A percentile compares a stretch with the other conserved stretches of the same genome.
phyloP scores from a whole-genome alignment of 139 green algal species.

The Pleodorina starrii region DNA sequence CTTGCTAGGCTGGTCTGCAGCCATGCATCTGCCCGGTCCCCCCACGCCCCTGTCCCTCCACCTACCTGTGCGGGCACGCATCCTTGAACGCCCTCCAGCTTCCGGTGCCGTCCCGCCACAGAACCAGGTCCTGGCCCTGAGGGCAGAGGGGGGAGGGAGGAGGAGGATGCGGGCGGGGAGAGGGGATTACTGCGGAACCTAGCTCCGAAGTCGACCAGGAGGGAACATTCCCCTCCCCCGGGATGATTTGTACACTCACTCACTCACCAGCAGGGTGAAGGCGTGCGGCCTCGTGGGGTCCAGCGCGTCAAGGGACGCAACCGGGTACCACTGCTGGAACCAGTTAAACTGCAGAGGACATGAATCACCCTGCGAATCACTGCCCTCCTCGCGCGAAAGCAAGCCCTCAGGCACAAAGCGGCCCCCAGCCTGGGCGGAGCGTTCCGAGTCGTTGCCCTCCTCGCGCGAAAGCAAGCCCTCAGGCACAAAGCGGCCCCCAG shows the following conservation, averaged over 20 bases:
- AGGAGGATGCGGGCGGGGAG: not conserved
- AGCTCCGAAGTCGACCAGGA: too few species aligned
- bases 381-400: not conserved
- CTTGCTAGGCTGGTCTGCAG: too few species aligned
- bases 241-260: too few species aligned
- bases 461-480: not conserved
- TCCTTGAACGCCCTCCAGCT: constrained; percentile 24
- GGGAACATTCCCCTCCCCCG: too few species aligned
- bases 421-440: too few species aligned
- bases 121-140: constrained; percentile 38
- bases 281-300: constrained; percentile 27
- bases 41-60: not conserved
- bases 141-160: not conserved
- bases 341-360: not conserved
- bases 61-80: constrained; percentile 32
- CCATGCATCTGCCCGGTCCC: too few species aligned
- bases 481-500: not conserved
- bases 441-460: not conserved
- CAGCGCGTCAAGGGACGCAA: not conserved
- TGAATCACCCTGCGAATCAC: not conserved
- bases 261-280: constrained; percentile 47
- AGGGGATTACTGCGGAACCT: too few species aligned
- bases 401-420: not conserved
- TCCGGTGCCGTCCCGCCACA: constrained; percentile 35
- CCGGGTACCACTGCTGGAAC: constrained; percentile 27